These are phyloP conservation scores for Metschnikowia orientalis DNA, from an alignment of 805 yeast genomes.

Conservation along the genomic window DNA sequence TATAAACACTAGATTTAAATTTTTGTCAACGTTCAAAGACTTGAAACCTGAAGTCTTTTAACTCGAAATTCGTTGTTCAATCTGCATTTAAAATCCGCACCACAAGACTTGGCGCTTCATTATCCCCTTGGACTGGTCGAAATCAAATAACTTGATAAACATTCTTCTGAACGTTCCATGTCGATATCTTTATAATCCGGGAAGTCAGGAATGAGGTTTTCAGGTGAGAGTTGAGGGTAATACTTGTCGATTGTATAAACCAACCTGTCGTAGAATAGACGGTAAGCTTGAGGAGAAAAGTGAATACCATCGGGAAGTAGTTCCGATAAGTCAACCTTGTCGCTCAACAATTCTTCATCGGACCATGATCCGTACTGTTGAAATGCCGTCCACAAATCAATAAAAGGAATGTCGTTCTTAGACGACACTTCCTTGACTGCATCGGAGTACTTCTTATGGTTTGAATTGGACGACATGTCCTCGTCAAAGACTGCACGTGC, in stretches of 20 bases:
- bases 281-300: slow-evolving; percentile 51
- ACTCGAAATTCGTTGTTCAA: no score
- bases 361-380: slow-evolving; percentile 28
- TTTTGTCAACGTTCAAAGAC: no score
- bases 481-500: slow-evolving; percentile 9
- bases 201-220: slow-evolving; percentile 29
- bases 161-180: slow-evolving; percentile 3
- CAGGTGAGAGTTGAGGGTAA: slow-evolving; percentile 50
- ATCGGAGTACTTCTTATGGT: slow-evolving; percentile 43
- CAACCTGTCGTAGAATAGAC: slow-evolving; percentile 43
- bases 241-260: slow-evolving; percentile 30
- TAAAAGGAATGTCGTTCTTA: slow-evolving; percentile 47
- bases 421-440: slow-evolving; percentile 45
- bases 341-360: slow-evolving; percentile 33
- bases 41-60: no score
- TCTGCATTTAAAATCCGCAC: no score
- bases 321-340: slow-evolving; percentile 14
- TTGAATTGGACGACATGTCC: neutral
- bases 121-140: no score
- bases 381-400: slow-evolving; percentile 51
- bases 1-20: no score
- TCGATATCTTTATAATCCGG: slow-evolving; percentile 39
- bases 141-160: no score
- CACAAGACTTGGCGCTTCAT: no score
- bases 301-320: slow-evolving; percentile 53